Base-by-base conservation (phyloP, 768 basidiomycete species). In the Infundibulicybe gibba region DNA sequence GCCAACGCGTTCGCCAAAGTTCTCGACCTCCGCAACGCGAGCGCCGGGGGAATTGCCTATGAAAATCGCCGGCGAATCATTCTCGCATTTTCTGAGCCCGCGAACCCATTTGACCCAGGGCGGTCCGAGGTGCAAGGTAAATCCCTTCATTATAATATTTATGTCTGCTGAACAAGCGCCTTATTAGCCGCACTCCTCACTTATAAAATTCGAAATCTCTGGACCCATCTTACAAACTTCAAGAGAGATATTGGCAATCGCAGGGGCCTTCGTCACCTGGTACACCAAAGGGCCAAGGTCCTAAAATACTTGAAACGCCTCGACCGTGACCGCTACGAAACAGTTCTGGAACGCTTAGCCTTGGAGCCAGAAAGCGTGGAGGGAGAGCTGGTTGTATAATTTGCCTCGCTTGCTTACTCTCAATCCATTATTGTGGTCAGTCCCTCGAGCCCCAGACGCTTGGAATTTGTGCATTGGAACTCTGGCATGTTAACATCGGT, bases 61-160 rank as follows among this genome's bases (percentile, higher is more conserved):
- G 90, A 93, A 67, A 97, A 97, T 63, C 74, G 88, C 49, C 72
- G 81, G 59, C 75, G 92, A 51, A 86, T 94, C 50, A 73, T 97
- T 21, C 67, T 68, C 12, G 82, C 79, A 21, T 97, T 98, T 67
- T 95, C 94, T 1, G 70, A 75, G 6, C 74, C 77, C 0, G 74
- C 73, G 43, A 85, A 79, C 52, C 76, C 76, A 17, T 80, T 76
- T 49, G 89, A 94, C 62, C 73, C 93, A 0, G 94, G 94, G 35
- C 73, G 87, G 35, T 76, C 90, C 1, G 91, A 93, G 59, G 94
- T 97, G 0, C 94, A 97, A 77, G 92, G 94, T 92, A 60, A 49
- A 80, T 55, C 34, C 43, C 45, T 44, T 46, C 20, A 12, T 20
- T 44, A 38, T n/a, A 19, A 14, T 35, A 15, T 16, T 32, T 37